Base-by-base conservation (phyloP, 2,329 filamentous ascomycete genomes). In the Pestalotiopsis sp. region DNA sequence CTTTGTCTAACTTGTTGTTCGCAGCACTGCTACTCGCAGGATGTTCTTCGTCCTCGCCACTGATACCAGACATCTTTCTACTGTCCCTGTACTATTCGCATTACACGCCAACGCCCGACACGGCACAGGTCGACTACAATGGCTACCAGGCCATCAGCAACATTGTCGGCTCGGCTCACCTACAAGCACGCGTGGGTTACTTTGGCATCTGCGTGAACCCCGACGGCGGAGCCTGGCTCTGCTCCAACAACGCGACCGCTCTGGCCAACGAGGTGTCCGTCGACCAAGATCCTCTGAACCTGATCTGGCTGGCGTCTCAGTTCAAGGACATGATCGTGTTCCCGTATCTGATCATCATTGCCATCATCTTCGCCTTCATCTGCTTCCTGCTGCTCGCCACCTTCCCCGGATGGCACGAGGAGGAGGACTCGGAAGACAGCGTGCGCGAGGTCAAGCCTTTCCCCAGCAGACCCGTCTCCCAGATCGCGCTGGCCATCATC, bases 321-420 rank as follows among this genome's bases (percentile, higher is more conserved):
- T 99, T 99, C 84, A 98, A 98, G 81, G 94, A 98, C 80, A 95
- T 94, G 82, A 96, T 99, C 78, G 95, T 99, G 58, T 99, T 99
- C 78, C 96, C 96, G 10, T 99, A 98, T 77, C 84, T 99, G 22
- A 91, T 99, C 71, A 99, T 99, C 84, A 94, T 99, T 76, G 96
- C 96, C 77, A 94, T 98, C 77, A 93, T 99, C 79, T 94, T 99
- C 76, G 94, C 96, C 73, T 98, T 98, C 82, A 87, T 98, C 80
- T 97, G 94, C 79, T 93, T 99, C 78, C 88, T 99, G 70, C 89
- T 99, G 56, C 91, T 99, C 66, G 95, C 94, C 66, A 98, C 96
- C 40, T 99, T 98, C 82, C 96, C 96, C 1, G 94, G 94, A 71
- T 99, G 96, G 94, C 94, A 98, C 81, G 94, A 97, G 80, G 94